Evolutionary conservation across 2,329 filamentous ascomycete species (phyloP).

Genomic region (Cryphonectria parasitica): DNA sequence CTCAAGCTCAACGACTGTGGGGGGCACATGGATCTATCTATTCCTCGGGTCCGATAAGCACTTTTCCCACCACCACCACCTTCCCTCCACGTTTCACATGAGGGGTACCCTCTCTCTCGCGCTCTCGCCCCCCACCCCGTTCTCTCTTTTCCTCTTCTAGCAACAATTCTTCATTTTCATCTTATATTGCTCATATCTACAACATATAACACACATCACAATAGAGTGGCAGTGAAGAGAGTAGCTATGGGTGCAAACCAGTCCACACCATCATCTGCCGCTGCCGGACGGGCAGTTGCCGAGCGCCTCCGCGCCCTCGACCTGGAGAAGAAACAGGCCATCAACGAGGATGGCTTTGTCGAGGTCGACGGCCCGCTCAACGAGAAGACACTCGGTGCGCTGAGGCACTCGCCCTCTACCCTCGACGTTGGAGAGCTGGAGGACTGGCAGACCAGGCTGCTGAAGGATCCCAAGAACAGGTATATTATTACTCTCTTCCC

Average conservation of each 20-base stretch:
- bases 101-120: neutral
- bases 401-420: slow-evolving; percentile 43
- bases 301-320: slow-evolving; percentile 51
- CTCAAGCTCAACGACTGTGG: neutral
- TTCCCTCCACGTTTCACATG: neutral
- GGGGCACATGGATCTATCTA: neutral
- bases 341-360: slow-evolving; percentile 56
- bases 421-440: slow-evolving; percentile 57
- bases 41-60: neutral
- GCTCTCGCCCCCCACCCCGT: neutral
- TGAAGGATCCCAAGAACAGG: slow-evolving; percentile 70
- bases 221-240: neutral
- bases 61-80: neutral
- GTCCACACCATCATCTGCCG: slow-evolving; percentile 41
- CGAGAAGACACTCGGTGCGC: slow-evolving; percentile 41
- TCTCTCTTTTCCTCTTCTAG: neutral
- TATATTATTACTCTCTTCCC: slow-evolving; percentile 34
- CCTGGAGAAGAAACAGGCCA: slow-evolving; percentile 34
- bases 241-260: slow-evolving; percentile 48
- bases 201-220: neutral
- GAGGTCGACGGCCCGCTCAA: slow-evolving; percentile 44
- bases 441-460: slow-evolving; percentile 64
- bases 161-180: neutral
- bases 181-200: neutral
- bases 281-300: slow-evolving; percentile 49